Conservation (phyloP, 345 rosid species). For the Eucalyptus tenuipes region DNA sequence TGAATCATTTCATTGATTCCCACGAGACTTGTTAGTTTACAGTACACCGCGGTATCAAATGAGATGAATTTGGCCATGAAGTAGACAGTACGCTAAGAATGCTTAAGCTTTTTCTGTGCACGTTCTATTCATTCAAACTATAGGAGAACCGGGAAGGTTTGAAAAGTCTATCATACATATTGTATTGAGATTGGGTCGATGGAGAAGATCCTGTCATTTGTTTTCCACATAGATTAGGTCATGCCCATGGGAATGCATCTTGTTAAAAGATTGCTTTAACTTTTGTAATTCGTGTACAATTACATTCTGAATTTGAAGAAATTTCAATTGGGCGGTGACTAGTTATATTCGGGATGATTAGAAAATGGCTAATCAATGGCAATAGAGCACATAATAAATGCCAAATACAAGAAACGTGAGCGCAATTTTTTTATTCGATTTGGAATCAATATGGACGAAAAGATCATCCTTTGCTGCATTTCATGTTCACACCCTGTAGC, state of each 20-base stretch:
- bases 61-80: not conserved
- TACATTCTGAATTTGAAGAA: not conserved
- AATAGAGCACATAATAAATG: not conserved
- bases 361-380: not conserved
- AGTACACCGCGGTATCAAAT: not conserved
- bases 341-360: not conserved
- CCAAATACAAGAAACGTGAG: not conserved
- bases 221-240: not conserved
- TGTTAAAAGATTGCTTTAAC: not conserved
- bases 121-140: not conserved
- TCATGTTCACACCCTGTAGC: too few species aligned
- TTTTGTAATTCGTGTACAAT: not conserved
- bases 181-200: not conserved
- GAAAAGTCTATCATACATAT: not conserved
- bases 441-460: too few species aligned
- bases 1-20: not conserved
- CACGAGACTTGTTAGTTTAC: not conserved
- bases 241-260: not conserved
- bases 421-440: too few species aligned
- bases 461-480: too few species aligned
- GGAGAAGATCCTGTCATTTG: not conserved
- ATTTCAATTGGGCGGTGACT: not conserved
- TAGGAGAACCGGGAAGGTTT: not conserved
- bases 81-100: not conserved
- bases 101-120: not conserved